phyloP scores from a whole-genome alignment of 176 grass and related monocot genomes.

The Ampelocalamus luodianensis region DNA sequence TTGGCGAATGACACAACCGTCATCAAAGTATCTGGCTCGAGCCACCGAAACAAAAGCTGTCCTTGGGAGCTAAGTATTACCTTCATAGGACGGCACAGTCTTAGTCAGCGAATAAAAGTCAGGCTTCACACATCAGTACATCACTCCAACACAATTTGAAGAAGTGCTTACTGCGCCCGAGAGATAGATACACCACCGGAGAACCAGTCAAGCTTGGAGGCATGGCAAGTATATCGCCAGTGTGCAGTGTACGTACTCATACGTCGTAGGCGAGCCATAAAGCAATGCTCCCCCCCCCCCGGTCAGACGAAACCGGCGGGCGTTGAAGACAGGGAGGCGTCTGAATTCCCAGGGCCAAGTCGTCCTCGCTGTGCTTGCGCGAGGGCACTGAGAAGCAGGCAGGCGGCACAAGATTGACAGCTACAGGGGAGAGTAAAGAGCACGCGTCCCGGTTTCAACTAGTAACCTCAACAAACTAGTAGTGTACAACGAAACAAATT shows the following conservation, averaged over 20 bases:
- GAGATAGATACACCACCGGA: neutral
- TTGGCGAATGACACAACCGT: neutral
- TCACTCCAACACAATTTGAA: neutral
- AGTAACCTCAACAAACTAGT: neutral
- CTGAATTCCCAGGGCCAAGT: neutral
- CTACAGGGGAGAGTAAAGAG: neutral
- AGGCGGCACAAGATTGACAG: conserved; percentile 34
- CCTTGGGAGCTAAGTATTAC: conserved; percentile 8
- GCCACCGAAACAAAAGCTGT: neutral
- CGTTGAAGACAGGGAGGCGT: neutral
- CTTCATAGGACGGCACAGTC: neutral
- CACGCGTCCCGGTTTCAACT: neutral
- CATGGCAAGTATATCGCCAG: neutral
- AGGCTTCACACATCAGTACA: neutral
- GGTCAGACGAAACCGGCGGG: conserved; percentile 29
- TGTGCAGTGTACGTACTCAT: neutral
- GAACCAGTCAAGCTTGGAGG: conserved; percentile 43
- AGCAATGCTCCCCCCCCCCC: neutral
- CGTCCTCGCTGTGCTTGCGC: neutral
- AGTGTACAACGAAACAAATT: neutral
- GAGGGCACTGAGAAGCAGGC: neutral
- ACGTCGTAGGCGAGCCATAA: neutral
- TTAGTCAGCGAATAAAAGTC: neutral
- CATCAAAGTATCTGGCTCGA: neutral
- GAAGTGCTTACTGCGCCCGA: neutral